These are phyloP conservation scores for Sporothrix luriei DNA, from an alignment of 2,329 filamentous ascomycete genomes.

Conservation along the genomic window DNA sequence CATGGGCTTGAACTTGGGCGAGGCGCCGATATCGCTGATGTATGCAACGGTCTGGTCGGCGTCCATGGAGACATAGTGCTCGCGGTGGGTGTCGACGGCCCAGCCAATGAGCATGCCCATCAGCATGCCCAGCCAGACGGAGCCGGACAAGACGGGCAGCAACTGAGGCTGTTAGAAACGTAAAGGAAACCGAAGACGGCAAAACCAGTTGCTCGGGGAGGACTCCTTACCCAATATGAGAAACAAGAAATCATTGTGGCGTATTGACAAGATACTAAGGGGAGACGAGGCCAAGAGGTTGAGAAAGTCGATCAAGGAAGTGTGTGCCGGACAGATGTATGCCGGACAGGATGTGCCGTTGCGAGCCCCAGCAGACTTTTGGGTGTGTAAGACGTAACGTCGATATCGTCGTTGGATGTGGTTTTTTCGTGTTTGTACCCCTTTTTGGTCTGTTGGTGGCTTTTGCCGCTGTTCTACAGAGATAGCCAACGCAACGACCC, in stretches of 20 bases:
- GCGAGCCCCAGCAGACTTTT: background rate
- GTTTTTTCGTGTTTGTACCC: background rate
- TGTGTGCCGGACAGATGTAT: background rate
- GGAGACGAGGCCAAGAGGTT: constrained; percentile 11
- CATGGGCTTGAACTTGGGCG: constrained; percentile 67
- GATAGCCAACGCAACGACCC: background rate
- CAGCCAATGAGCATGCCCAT: constrained; percentile 72
- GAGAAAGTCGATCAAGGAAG: background rate
- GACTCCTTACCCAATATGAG: constrained; percentile 31
- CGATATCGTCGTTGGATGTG: background rate
- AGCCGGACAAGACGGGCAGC: constrained; percentile 68
- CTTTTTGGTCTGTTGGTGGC: background rate
- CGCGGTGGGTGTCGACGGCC: constrained; percentile 58
- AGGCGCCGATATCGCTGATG: constrained; percentile 67
- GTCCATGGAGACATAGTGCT: constrained; percentile 64
- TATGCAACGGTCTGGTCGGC: constrained; percentile 64
- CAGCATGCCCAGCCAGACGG: constrained; percentile 68
- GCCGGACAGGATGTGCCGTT: constrained; percentile 1
- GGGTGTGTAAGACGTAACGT: background rate
- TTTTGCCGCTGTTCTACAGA: background rate
- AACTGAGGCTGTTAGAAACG: constrained; percentile 47
- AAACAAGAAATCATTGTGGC: constrained; percentile 24
- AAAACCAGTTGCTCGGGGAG: background rate
- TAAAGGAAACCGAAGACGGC: background rate
- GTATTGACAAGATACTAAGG: background rate